Conservation (phyloP, 176 grass and related monocot genomes). For the Lolium perenne region DNA sequence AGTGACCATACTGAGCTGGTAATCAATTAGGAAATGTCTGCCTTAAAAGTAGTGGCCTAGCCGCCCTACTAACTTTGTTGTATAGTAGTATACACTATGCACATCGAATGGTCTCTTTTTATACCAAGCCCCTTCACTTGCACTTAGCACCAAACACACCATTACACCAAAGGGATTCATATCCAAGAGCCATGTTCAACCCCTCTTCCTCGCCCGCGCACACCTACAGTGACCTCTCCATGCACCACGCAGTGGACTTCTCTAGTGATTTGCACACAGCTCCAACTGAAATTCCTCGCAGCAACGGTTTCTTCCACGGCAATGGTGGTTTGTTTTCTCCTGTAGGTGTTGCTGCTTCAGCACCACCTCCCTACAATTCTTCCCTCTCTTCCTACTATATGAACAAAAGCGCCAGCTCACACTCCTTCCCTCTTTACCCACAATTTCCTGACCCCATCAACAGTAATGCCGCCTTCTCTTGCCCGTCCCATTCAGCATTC, state of each 20-base stretch:
- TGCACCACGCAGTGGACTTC: constrained; percentile 45
- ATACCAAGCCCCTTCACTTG: constrained; percentile 49
- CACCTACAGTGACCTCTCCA: constrained; percentile 46
- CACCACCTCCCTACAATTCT: constrained; percentile 43
- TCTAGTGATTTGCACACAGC: constrained; percentile 46
- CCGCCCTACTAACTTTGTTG: constrained; percentile 29
- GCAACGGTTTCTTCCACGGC: constrained; percentile 22
- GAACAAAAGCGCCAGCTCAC: constrained; percentile 45
- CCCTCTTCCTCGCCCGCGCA: constrained; percentile 39
- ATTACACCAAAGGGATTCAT: constrained; percentile 39
- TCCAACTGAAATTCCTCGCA: constrained; percentile 52
- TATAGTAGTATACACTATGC: constrained; percentile 17
- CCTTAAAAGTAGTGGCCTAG: constrained; percentile 38
- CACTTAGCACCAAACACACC: constrained; percentile 37
- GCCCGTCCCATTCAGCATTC: constrained; percentile 38
- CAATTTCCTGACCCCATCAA: constrained; percentile 24
- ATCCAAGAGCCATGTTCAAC: constrained; percentile 62
- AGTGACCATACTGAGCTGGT: constrained; percentile 39
- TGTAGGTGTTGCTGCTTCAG: constrained; percentile 22
- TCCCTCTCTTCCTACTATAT: constrained; percentile 47
- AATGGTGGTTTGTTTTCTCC: constrained; percentile 36
- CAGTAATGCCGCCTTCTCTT: constrained; percentile 39
- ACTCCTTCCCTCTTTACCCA: constrained; percentile 33
- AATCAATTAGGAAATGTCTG: constrained; percentile 35
- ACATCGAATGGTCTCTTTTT: constrained; percentile 46